Base-by-base conservation (phyloP, 129 eudicot species). In the Oenanthe sinensis region DNA sequence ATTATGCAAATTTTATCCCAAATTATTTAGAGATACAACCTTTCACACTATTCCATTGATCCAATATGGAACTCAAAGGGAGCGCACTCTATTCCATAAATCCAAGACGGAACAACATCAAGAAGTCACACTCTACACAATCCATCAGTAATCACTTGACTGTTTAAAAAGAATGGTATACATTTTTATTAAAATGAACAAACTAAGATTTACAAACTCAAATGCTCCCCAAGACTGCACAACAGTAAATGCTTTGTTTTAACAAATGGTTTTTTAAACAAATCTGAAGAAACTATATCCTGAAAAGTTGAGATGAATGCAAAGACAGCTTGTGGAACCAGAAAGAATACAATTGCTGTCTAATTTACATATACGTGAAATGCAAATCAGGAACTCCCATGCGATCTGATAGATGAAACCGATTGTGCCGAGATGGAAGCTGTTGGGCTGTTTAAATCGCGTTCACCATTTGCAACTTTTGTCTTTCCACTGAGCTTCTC, bases 391-490 rank as follows among this genome's bases (percentile, higher is more conserved):
- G 93, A 91, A 76, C 98, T 94, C 44, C 98, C 97, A 68, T 91
- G 97, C 79, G 98, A 95, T 84, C 96, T 88, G 67, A 86, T 73
- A 30, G 98, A 95, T 19, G 98, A 91, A 82, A 90, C 86, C 17
- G 98, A 95, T 72, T 91, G 97, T 26, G 98, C 98, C 13, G 98
- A 94, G 71, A 90, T 91, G 7, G 98, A 91, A 84, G 98, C 98
- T 62, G 98, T 95, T 42, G 97, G 98, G 86, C 97, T 95, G 84
- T 87, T 90, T 13, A 79, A 81, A 80, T 94, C 98, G 36, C 96
- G 84, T 6, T 91, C 98, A 24, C 96, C 97, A 65, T 91, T 90
- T 50, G 82, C 91, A 81, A 79, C 73, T 85, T 87, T 88, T 26
- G 98, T 86, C 79, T 86, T 91, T 82, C 98, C 98, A 50, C 96